Conservation (phyloP, 768 basidiomycete species). For the Paxillus involutus region DNA sequence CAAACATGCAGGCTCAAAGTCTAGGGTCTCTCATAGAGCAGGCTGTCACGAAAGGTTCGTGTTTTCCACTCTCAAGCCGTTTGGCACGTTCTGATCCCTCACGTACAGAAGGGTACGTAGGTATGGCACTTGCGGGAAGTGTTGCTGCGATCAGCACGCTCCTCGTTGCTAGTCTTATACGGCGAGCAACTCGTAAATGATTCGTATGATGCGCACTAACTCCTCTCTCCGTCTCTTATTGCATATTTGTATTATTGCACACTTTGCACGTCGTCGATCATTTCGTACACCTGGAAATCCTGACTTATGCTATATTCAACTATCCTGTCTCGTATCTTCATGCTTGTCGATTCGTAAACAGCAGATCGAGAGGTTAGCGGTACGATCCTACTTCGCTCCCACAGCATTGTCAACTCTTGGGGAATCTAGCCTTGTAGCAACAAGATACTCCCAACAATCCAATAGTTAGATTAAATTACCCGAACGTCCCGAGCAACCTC, state of each 20-base stretch:
- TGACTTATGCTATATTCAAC: slow-evolving; percentile 29
- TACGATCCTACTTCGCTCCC: not conserved
- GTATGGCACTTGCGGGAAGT: slow-evolving; percentile 94
- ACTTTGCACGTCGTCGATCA: slow-evolving; percentile 2
- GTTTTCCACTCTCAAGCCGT: not conserved
- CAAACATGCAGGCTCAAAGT: slow-evolving; percentile 91
- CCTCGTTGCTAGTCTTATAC: slow-evolving; percentile 73
- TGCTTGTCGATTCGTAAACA: slow-evolving; percentile 7
- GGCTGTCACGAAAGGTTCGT: slow-evolving; percentile 76
- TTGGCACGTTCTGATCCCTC: not conserved
- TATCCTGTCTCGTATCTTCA: slow-evolving; percentile 6
- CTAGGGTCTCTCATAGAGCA: slow-evolving; percentile 83
- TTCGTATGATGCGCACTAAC: slow-evolving; percentile 12
- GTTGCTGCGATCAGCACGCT: slow-evolving; percentile 83
- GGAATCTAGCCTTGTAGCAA: not conserved
- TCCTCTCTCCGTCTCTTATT: slow-evolving; percentile 3
- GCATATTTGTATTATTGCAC: slow-evolving; percentile 14
- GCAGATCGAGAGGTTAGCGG: slow-evolving; percentile 10
- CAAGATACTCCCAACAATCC: slow-evolving; percentile 1
- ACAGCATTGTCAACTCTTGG: too few species aligned
- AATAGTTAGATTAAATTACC: slow-evolving; percentile 33
- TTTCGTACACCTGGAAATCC: slow-evolving; percentile 9
- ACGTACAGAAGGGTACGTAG: slow-evolving; percentile 89
- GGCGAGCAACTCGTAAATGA: slow-evolving; percentile 68
- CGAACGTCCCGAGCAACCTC: slow-evolving; percentile 9